Conservation (phyloP, 2,329 filamentous ascomycete species). For the Colletotrichum noveboracense region DNA sequence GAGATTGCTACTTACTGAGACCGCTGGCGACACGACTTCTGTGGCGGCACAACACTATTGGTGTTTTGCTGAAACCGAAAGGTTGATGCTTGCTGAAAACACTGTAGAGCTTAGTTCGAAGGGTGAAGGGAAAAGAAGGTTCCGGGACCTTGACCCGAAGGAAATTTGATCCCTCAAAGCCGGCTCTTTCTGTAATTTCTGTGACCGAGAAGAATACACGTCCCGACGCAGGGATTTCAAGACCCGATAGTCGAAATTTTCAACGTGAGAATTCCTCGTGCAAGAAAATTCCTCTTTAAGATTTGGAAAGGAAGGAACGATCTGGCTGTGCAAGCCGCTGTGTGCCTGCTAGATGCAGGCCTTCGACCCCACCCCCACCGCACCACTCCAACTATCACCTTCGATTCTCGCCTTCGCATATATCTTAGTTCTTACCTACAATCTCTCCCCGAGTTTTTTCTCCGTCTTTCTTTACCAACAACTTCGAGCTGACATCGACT, state of each 20-base stretch:
- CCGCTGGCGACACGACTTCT: fast-evolving
- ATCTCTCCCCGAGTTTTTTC: too few relatives aligned
- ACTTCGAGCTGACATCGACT: too few relatives aligned
- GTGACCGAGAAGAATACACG: fast-evolving
- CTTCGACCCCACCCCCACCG: too few relatives aligned
- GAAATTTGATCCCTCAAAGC: background rate
- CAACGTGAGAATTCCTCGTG: background rate
- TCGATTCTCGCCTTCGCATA: too few relatives aligned
- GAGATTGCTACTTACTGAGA: background rate
- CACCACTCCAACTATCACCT: too few relatives aligned
- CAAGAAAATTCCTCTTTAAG: too few relatives aligned
- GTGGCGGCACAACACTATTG: fast-evolving
- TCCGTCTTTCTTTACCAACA: too few relatives aligned
- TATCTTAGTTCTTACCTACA: too few relatives aligned
- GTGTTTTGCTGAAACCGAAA: background rate
- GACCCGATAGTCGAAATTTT: background rate
- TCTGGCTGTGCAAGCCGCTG: too few relatives aligned
- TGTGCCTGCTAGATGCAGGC: too few relatives aligned
- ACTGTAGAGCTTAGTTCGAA: fast-evolving
- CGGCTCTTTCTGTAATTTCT: fast-evolving
- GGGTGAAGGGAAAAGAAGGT: background rate
- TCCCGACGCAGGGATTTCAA: fast-evolving
- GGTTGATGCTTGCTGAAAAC: fast-evolving
- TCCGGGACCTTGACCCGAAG: background rate
- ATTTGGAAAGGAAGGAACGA: background rate